A percentile compares a stretch with the other conserved stretches of the same genome.
These are phyloP conservation scores for Stevia rebaudiana DNA, from an alignment of 140 eudicot genomes.

Conservation along the genomic window DNA sequence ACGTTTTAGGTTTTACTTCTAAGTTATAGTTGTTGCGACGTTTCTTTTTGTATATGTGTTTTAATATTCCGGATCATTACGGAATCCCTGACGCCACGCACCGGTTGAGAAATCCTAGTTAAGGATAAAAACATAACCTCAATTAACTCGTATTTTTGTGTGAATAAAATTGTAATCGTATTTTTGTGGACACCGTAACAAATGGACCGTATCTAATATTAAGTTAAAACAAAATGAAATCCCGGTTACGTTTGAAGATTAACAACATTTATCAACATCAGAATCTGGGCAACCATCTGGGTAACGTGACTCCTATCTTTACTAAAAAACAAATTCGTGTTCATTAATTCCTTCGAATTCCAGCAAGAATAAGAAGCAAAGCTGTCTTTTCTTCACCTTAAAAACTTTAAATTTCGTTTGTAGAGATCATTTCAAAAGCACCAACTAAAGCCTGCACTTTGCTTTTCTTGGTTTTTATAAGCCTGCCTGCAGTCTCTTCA, in stretches of 20 bases:
- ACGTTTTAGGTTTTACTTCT: too few relatives aligned
- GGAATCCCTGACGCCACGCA: too few relatives aligned
- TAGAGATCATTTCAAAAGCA: conserved; percentile 55
- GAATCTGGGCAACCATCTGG: background rate
- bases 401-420: background rate
- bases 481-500: conserved; percentile 82
- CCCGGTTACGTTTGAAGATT: background rate
- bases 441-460: conserved; percentile 89
- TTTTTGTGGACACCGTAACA: background rate
- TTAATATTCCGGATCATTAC: too few relatives aligned
- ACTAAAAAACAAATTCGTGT: background rate
- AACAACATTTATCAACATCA: background rate
- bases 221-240: background rate
- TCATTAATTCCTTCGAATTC: background rate
- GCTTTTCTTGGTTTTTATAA: conserved; percentile 65
- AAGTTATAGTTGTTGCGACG: too few relatives aligned
- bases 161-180: background rate
- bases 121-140: background rate
- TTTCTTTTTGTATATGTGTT: too few relatives aligned
- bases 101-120: too few relatives aligned
- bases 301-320: background rate
- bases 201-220: background rate
- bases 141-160: background rate
- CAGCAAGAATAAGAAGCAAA: background rate
- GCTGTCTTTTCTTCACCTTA: background rate